Conservation (phyloP, 169 alveolate genomes). For the Eimeria maxima region DNA sequence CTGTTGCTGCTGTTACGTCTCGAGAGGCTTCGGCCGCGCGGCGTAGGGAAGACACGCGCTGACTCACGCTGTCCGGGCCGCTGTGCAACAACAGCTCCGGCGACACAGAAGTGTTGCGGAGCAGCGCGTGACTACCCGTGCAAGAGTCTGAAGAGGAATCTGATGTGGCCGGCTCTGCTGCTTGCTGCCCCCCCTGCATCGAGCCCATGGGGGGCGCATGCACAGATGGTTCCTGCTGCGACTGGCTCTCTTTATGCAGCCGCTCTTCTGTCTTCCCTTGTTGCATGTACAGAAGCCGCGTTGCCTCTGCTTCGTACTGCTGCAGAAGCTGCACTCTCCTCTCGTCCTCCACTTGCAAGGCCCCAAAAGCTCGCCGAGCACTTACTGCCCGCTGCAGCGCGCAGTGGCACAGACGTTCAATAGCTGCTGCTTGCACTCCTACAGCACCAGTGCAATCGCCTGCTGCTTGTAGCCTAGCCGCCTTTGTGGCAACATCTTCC, state of each 20-base stretch:
- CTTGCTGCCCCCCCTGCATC: not conserved
- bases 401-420: not conserved
- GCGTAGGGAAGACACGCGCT: not conserved
- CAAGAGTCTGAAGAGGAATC: not conserved
- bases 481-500: not conserved
- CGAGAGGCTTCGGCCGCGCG: constrained; percentile 17
- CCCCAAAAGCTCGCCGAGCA: not conserved
- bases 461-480: not conserved
- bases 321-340: constrained; percentile 19
- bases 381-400: constrained; percentile 44
- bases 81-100: not conserved
- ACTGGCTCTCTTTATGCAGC: not conserved
- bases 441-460: not conserved
- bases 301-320: not conserved
- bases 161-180: not conserved
- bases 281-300: not conserved
- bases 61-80: not conserved
- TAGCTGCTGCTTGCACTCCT: not conserved
- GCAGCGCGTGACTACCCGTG: no score
- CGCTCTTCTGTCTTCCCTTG: not conserved
- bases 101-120: not conserved
- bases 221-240: not conserved
- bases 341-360: constrained; percentile 26
- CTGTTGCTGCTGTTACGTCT: not conserved
- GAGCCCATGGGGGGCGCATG: not conserved